phyloP scores from a whole-genome alignment of 1,139 yeast species.

The Saccharomycopsis hybrid region DNA sequence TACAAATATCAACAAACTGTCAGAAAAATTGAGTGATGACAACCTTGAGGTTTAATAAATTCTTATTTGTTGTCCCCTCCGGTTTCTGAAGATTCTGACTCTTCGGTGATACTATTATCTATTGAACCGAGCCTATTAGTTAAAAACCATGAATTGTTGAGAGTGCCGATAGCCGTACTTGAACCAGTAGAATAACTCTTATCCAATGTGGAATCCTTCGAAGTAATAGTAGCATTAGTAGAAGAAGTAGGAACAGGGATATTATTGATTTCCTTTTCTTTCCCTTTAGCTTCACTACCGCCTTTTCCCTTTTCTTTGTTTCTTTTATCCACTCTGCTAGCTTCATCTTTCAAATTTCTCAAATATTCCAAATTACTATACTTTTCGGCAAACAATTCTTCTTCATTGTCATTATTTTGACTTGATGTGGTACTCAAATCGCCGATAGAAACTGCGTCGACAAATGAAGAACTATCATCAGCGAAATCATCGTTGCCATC shows the following conservation, averaged over 20 bases:
- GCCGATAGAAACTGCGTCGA: not conserved
- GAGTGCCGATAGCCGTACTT: not conserved
- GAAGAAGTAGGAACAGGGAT: not conserved
- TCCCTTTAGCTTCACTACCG: not conserved
- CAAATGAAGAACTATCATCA: not conserved
- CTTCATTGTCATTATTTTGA: conserved; percentile 6
- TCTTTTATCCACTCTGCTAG: not conserved
- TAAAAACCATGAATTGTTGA: not conserved
- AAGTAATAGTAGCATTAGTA: not conserved
- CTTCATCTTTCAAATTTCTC: conserved; percentile 6
- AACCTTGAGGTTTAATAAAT: no score
- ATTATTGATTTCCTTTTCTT: not conserved
- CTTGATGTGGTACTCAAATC: not conserved
- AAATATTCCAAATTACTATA: conserved; percentile 18
- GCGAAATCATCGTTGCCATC: not conserved
- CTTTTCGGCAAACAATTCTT: conserved; percentile 16
- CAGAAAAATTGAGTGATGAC: no score
- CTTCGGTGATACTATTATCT: conserved; percentile 7
- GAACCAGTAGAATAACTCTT: not conserved
- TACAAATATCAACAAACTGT: not conserved
- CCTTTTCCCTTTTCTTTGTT: no score
- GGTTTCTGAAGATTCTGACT: conserved; percentile 2
- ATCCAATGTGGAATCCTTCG: not conserved
- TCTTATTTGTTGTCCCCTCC: no score
- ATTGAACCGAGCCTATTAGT: conserved; percentile 1